Percentiles rank a stretch among this genome's conserved stretches.
Evolutionary conservation across 257 asterid species (phyloP).

Genomic region (Nemophila menziesii): DNA sequence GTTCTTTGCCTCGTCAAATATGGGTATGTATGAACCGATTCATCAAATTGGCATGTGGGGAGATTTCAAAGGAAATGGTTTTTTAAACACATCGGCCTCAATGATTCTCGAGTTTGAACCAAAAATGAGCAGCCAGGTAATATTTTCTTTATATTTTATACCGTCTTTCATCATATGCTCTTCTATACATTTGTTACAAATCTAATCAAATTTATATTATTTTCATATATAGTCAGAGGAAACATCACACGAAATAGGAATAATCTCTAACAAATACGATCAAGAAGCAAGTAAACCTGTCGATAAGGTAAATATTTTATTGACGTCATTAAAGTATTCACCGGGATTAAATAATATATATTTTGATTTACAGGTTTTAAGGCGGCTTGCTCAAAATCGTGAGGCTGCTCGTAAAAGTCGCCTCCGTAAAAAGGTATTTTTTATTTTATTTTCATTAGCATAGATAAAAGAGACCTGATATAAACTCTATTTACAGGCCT

Average conservation of each 20-base stretch:
- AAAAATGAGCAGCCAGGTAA: constrained; percentile 53
- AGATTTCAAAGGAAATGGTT: constrained; percentile 50
- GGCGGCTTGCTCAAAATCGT: constrained; percentile 96
- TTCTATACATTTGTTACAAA: neutral
- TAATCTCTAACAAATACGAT: constrained; percentile 50
- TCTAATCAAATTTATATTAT: constrained; percentile 4
- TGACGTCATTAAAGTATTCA: neutral
- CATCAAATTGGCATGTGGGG: constrained; percentile 68
- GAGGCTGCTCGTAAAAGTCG: constrained; percentile 98
- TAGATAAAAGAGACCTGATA: constrained; percentile 6
- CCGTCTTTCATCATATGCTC: neutral
- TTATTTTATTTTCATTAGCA: neutral
- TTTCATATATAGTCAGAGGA: constrained; percentile 47
- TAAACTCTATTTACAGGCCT: constrained; percentile 47
- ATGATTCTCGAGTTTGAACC: constrained; percentile 38
- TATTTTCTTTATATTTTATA: neutral
- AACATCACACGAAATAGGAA: constrained; percentile 59
- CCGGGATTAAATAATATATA: neutral
- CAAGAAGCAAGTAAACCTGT: constrained; percentile 47
- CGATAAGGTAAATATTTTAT: constrained; percentile 48
- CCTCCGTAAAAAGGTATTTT: constrained; percentile 56
- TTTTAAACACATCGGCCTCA: constrained; percentile 31
- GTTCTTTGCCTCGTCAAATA: constrained; percentile 61
- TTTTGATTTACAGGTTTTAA: constrained; percentile 36
- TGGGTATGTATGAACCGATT: constrained; percentile 67